These are phyloP conservation scores for Aspergillus aculeatinus DNA, from an alignment of 2,329 filamentous ascomycete species.

Conservation along the genomic window DNA sequence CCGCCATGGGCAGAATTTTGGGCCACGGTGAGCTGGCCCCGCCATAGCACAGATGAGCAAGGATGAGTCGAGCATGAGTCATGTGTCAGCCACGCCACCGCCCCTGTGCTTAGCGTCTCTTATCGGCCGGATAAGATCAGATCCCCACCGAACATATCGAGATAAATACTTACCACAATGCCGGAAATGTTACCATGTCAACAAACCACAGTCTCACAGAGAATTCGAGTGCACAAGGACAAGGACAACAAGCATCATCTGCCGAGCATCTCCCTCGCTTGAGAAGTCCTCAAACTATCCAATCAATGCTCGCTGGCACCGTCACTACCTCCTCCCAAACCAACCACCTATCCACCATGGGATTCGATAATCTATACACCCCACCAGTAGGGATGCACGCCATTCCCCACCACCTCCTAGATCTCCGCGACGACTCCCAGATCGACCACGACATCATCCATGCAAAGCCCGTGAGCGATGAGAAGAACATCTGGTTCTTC, in stretches of 20 bases:
- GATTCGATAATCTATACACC: not conserved
- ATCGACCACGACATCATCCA: slow-evolving; percentile 3
- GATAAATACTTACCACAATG: not conserved
- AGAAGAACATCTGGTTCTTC: slow-evolving; percentile 9
- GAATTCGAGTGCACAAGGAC: no score
- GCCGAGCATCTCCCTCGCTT: no score
- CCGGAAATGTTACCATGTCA: not conserved
- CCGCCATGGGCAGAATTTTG: no score
- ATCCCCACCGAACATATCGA: not conserved
- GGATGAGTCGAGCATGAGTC: not conserved
- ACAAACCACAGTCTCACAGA: not conserved
- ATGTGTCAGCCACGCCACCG: not conserved
- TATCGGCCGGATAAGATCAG: not conserved
- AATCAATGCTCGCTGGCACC: not conserved
- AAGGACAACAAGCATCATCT: no score
- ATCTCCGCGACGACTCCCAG: not conserved
- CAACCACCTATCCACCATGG: not conserved
- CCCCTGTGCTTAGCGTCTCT: not conserved
- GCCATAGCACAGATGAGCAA: not conserved
- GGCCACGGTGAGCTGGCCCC: no score
- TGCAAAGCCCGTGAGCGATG: not conserved
- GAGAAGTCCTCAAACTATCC: no score
- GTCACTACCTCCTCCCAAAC: not conserved
- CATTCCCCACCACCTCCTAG: not conserved
- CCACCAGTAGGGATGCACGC: not conserved